Percentiles rank a stretch among this genome's conserved stretches.
Evolutionary conservation across 1,139 yeast species (phyloP).

Genomic region (Saccharomyces hybrid): DNA sequence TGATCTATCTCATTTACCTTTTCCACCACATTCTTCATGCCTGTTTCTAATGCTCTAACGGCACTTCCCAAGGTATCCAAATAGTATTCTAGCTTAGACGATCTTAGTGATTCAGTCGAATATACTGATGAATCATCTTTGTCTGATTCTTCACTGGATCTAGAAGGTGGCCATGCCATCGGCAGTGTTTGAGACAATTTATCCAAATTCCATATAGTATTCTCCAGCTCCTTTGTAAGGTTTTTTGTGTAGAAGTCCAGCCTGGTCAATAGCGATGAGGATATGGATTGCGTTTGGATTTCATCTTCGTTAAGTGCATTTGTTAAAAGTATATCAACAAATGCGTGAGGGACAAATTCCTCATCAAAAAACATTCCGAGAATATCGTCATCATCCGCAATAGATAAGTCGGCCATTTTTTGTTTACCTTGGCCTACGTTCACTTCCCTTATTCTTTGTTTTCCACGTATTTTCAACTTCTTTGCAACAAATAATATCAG

Average conservation of each 20-base stretch:
- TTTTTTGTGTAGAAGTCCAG: conserved; percentile 56
- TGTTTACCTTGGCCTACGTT: not conserved
- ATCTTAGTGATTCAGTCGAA: conserved; percentile 20
- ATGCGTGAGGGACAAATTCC: conserved; percentile 44
- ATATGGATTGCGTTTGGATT: conserved; percentile 33
- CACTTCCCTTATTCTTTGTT: not conserved
- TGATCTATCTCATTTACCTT: conserved; percentile 23
- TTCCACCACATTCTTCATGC: conserved; percentile 35
- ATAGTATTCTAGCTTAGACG: conserved; percentile 56
- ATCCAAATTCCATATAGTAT: conserved; percentile 40
- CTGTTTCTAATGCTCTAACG: conserved; percentile 46
- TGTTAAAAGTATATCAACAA: conserved; percentile 40
- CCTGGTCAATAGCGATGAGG: conserved; percentile 44
- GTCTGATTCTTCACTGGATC: conserved; percentile 7
- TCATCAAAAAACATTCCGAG: conserved; percentile 43
- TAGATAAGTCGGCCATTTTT: not conserved
- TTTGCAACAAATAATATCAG: not conserved
- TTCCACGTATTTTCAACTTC: not conserved
- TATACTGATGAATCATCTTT: conserved; percentile 14
- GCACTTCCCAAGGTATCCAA: conserved; percentile 53
- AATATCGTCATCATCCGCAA: conserved; percentile 27
- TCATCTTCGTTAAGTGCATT: conserved; percentile 22
- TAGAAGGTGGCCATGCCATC: conserved; percentile 17
- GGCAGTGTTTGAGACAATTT: conserved; percentile 28
- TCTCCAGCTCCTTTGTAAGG: conserved; percentile 44